These are phyloP conservation scores for Cynanchum wilfordii DNA, from an alignment of 257 asterid genomes.

Conservation along the genomic window DNA sequence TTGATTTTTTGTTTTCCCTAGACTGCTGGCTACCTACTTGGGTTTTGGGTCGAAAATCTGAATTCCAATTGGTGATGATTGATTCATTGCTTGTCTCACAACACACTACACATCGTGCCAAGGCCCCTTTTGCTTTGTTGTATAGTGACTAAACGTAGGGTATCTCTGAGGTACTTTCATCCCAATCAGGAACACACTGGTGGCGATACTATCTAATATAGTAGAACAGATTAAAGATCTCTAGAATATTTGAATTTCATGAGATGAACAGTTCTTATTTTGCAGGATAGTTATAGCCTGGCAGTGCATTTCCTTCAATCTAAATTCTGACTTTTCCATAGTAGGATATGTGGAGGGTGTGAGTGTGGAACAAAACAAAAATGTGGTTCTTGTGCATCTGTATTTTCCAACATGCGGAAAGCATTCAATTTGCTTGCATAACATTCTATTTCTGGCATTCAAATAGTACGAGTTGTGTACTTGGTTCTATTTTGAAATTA, in stretches of 20 bases:
- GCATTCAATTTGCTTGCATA: neutral
- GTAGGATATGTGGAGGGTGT: neutral
- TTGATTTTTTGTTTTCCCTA: neutral
- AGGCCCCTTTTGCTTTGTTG: neutral
- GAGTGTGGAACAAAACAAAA: neutral
- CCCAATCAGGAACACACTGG: neutral
- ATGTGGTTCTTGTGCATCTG: neutral
- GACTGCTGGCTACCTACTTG: neutral
- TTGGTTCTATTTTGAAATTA: neutral
- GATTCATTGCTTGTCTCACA: neutral
- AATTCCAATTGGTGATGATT: neutral
- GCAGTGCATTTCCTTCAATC: neutral
- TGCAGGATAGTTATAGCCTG: neutral
- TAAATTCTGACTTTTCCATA: neutral
- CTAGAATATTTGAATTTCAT: neutral
- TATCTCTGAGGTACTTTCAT: neutral
- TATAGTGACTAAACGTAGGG: neutral
- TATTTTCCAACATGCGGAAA: neutral
- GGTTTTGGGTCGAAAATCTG: neutral
- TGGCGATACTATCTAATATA: neutral
- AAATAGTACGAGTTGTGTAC: neutral
- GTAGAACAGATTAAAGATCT: neutral
- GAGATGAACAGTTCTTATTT: neutral
- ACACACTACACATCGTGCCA: neutral
- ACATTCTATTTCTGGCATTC: neutral